Evolutionary conservation across 1,284 basidiomycete genomes (phyloP).

Genomic region (Marasmius oreades): DNA sequence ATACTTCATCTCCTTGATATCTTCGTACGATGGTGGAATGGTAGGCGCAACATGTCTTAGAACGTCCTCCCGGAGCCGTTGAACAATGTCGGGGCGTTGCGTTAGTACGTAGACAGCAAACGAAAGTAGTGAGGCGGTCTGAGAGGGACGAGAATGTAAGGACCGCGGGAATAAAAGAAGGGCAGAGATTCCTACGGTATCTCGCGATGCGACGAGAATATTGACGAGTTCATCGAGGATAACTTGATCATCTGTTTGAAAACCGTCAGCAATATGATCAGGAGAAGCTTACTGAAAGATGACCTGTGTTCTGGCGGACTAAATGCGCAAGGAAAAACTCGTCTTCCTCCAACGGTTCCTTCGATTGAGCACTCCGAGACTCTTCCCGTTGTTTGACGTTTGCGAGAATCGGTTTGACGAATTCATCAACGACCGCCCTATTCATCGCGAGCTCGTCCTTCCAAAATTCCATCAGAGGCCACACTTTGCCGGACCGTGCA

Average conservation of each 20-base stretch:
- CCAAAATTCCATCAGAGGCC: slow-evolving; percentile 37
- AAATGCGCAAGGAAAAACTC: slow-evolving; percentile 40
- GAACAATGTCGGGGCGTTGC: slow-evolving; percentile 31
- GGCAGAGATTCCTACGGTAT: slow-evolving; percentile 25
- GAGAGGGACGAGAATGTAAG: background rate
- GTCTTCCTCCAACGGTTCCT: slow-evolving; percentile 31
- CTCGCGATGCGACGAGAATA: slow-evolving; percentile 35
- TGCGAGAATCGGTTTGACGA: slow-evolving; percentile 35
- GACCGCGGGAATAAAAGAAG: slow-evolving; percentile 1
- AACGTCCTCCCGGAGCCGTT: slow-evolving; percentile 37
- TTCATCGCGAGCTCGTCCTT: slow-evolving; percentile 29
- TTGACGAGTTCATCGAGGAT: slow-evolving; percentile 31
- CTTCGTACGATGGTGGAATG: slow-evolving; percentile 33
- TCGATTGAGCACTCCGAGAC: slow-evolving; percentile 14
- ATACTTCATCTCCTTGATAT: slow-evolving; percentile 42
- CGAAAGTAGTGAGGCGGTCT: slow-evolving; percentile 36
- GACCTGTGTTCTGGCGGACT: slow-evolving; percentile 24
- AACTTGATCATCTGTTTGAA: too few species aligned
- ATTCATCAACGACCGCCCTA: slow-evolving; percentile 29
- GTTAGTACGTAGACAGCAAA: slow-evolving; percentile 41
- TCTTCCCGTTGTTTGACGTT: slow-evolving; percentile 20
- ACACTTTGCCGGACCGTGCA: slow-evolving; percentile 26
- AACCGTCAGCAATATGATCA: slow-evolving; percentile 18
- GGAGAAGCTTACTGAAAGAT: background rate
- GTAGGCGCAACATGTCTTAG: slow-evolving; percentile 28